phyloP scores from a whole-genome alignment of 176 grass and related monocot genomes.

The Panicum miliaceum region DNA sequence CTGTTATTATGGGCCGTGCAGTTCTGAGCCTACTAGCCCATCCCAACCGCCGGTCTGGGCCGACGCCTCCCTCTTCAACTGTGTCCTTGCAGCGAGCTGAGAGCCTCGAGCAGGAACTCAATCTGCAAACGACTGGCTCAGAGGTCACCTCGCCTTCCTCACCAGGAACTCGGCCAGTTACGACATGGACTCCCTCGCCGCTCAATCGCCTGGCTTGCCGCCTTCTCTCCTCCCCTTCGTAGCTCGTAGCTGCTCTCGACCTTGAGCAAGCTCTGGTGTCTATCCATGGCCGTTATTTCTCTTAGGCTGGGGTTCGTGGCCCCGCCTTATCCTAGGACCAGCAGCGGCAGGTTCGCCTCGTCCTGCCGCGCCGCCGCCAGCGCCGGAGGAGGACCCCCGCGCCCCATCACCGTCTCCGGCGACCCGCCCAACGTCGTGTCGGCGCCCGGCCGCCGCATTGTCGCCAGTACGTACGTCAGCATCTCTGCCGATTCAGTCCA shows the following conservation, averaged over 20 bases:
- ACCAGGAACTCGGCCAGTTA: neutral
- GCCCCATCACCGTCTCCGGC: slow-evolving; percentile 61
- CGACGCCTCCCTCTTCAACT: no score
- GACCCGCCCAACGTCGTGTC: slow-evolving; percentile 82
- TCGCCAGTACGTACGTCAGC: slow-evolving; percentile 59
- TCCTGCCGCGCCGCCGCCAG: slow-evolving; percentile 26
- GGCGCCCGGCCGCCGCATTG: slow-evolving; percentile 77
- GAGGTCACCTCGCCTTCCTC: neutral
- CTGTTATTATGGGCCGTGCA: no score
- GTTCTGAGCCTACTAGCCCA: no score
- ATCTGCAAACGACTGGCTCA: slow-evolving; percentile 42
- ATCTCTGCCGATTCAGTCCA: neutral
- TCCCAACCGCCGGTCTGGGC: no score
- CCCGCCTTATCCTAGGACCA: neutral
- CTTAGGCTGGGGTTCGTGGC: slow-evolving; percentile 39
- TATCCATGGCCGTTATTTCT: slow-evolving; percentile 59
- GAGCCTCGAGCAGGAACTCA: neutral
- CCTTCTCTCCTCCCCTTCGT: neutral
- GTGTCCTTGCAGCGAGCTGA: no score
- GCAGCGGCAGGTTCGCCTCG: slow-evolving; percentile 21
- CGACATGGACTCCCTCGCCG: neutral
- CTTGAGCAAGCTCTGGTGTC: neutral
- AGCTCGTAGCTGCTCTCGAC: neutral
- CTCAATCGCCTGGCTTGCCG: neutral
- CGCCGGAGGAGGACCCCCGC: neutral